These are phyloP conservation scores for Hirschfeldia incana DNA, from an alignment of 345 rosid species.

Conservation along the genomic window DNA sequence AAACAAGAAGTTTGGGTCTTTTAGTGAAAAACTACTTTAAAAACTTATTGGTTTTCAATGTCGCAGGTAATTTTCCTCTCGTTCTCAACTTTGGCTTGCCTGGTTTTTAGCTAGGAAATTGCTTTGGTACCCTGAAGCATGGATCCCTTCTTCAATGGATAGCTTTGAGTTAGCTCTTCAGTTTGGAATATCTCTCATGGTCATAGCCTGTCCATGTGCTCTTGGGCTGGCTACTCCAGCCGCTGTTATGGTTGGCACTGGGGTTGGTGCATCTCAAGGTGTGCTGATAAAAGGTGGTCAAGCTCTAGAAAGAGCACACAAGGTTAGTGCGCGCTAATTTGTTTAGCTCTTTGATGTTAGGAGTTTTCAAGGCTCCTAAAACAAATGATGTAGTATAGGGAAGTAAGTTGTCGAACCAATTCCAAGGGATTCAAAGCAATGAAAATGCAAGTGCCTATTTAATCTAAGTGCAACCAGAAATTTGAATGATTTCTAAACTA, in stretches of 20 bases:
- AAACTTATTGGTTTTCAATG: background rate
- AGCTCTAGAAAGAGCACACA: slow-evolving; percentile 84
- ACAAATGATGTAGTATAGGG: no score
- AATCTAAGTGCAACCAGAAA: no score
- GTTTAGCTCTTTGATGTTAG: no score
- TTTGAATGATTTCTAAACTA: no score
- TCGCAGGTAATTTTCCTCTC: slow-evolving; percentile 80
- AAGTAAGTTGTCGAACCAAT: no score
- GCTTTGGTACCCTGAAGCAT: slow-evolving; percentile 75
- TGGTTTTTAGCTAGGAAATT: slow-evolving; percentile 90
- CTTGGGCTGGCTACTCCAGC: slow-evolving; percentile 98
- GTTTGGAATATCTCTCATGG: slow-evolving; percentile 97
- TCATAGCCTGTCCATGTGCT: slow-evolving; percentile 98
- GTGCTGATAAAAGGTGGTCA: slow-evolving; percentile 94
- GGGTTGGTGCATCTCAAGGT: slow-evolving; percentile 97
- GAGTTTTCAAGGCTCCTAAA: no score
- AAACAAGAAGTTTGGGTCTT: background rate
- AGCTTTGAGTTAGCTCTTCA: slow-evolving; percentile 91
- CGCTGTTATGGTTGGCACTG: slow-evolving; percentile 99
- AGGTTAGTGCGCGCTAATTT: slow-evolving; percentile 40
- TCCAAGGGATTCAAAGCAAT: no score
- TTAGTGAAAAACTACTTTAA: background rate
- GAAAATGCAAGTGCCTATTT: no score
- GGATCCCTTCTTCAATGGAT: slow-evolving; percentile 97
- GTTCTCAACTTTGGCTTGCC: slow-evolving; percentile 75